Percentiles rank a stretch among this genome's conserved stretches.
phyloP scores from a whole-genome alignment of 768 basidiomycete genomes.

The Leucocoprinus birnbaumii region DNA sequence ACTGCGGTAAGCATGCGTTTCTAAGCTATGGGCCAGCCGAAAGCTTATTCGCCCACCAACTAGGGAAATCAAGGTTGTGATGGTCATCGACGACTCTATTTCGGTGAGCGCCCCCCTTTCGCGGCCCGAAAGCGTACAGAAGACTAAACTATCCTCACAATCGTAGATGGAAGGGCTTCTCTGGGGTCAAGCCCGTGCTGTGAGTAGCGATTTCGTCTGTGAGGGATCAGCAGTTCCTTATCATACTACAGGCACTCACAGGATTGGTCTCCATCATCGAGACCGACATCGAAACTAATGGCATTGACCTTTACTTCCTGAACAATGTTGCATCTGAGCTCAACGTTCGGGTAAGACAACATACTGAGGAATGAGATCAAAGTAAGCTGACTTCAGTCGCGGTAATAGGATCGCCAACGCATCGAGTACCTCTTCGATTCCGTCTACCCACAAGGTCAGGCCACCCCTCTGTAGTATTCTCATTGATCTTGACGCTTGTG shows the following conservation, averaged over 20 bases:
- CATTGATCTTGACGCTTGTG: background rate
- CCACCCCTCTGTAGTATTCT: background rate
- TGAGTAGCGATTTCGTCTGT: slow-evolving; percentile 5
- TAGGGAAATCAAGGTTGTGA: slow-evolving; percentile 20
- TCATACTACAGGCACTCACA: slow-evolving; percentile 1
- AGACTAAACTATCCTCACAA: background rate
- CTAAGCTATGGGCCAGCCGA: too few species aligned
- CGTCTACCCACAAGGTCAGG: slow-evolving; percentile 14
- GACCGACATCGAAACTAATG: slow-evolving; percentile 1
- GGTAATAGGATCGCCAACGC: slow-evolving; percentile 10
- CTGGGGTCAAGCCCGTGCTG: slow-evolving; percentile 18
- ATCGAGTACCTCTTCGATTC: slow-evolving; percentile 14
- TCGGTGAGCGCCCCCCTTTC: slow-evolving; percentile 13
- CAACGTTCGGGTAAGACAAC: slow-evolving; percentile 3
- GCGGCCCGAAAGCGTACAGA: background rate
- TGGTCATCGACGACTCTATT: slow-evolving; percentile 20
- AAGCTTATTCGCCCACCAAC: background rate
- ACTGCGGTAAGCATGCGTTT: slow-evolving; percentile 7
- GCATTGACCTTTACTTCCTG: slow-evolving; percentile 12
- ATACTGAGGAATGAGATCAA: background rate
- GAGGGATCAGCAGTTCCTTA: too few species aligned
- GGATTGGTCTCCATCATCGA: slow-evolving; percentile 10
- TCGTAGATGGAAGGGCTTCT: slow-evolving; percentile 18
- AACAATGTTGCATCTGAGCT: slow-evolving; percentile 5
- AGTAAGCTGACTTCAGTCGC: background rate